Conservation (phyloP, 2,329 filamentous ascomycete species). For the Colletotrichum chrysophilum region DNA sequence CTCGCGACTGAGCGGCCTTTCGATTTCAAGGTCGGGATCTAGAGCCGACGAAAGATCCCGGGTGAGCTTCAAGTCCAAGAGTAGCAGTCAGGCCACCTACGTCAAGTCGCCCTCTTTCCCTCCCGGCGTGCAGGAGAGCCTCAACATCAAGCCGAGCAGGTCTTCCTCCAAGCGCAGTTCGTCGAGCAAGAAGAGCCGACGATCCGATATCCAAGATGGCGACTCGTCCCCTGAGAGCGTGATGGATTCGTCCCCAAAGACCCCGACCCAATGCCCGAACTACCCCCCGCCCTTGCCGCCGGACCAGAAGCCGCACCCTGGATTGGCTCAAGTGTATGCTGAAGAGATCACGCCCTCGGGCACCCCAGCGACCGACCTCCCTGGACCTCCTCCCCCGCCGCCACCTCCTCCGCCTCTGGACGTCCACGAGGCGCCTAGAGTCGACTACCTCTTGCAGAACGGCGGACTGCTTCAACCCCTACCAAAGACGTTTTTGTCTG, state of each 20-base stretch:
- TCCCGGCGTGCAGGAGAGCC: constrained; percentile 27
- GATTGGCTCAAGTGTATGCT: constrained; percentile 40
- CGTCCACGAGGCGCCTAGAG: constrained; percentile 75
- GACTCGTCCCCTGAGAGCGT: constrained; percentile 51
- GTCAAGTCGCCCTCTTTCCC: constrained; percentile 41
- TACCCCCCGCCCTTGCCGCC: constrained; percentile 51
- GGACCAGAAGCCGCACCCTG: constrained; percentile 38
- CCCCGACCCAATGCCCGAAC: constrained; percentile 60
- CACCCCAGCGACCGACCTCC: constrained; percentile 44
- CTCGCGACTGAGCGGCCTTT: constrained; percentile 49
- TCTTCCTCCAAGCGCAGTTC: constrained; percentile 31
- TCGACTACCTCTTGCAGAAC: constrained; percentile 91
- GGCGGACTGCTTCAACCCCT: constrained; percentile 78
- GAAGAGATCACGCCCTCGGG: constrained; percentile 43
- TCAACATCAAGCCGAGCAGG: constrained; percentile 24
- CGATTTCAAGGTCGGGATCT: constrained; percentile 50
- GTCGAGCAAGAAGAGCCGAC: constrained; percentile 35
- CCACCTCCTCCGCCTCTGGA: constrained; percentile 80
- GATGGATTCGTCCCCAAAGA: constrained; percentile 64
- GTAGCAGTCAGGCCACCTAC: constrained; percentile 64
- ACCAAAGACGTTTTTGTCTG: constrained; percentile 75
- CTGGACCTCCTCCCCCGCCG: constrained; percentile 59
- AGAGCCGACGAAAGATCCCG: constrained; percentile 56
- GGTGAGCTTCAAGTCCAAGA: constrained; percentile 58
- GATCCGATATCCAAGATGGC: constrained; percentile 47